Conservation (phyloP, 768 basidiomycete genomes). For the Rossbeevera mucosa region DNA sequence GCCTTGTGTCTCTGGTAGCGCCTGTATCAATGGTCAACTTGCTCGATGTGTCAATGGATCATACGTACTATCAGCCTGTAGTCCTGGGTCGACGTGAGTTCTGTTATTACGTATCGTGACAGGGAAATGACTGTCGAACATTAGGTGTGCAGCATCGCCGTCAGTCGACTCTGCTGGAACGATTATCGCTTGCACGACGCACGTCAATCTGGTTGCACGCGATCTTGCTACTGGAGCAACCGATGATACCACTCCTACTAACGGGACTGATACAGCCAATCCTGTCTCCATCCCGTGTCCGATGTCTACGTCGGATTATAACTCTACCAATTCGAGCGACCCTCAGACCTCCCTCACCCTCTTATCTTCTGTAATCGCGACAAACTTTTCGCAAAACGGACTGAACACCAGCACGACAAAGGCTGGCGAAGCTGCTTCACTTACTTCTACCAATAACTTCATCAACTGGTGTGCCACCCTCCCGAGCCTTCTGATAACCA, state of each 20-base stretch:
- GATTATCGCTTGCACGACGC: slow-evolving; percentile 47
- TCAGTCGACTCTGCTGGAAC: slow-evolving; percentile 47
- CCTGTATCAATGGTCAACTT: slow-evolving; percentile 47
- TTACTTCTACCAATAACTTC: slow-evolving; percentile 69
- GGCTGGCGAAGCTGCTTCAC: slow-evolving; percentile 50
- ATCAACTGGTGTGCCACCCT: slow-evolving; percentile 60
- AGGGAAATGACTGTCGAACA: background rate
- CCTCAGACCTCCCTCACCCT: slow-evolving; percentile 35
- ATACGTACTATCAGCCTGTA: slow-evolving; percentile 27
- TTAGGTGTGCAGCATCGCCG: slow-evolving; percentile 41
- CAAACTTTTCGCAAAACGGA: slow-evolving; percentile 54
- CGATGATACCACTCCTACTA: slow-evolving; percentile 20
- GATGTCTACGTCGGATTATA: slow-evolving; percentile 4
- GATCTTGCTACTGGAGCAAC: slow-evolving; percentile 36
- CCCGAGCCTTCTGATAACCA: slow-evolving; percentile 50
- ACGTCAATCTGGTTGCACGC: slow-evolving; percentile 42
- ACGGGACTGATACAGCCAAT: slow-evolving; percentile 14
- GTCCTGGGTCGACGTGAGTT: slow-evolving; percentile 17
- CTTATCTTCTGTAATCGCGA: slow-evolving; percentile 46
- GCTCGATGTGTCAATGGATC: slow-evolving; percentile 53
- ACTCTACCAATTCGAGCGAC: slow-evolving; percentile 16
- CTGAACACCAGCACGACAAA: slow-evolving; percentile 24
- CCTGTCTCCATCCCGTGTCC: slow-evolving; percentile 4
- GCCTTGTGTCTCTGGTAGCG: slow-evolving; percentile 37
- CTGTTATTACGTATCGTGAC: background rate